Evolutionary conservation across 164 flowering plant species (phyloP).

Genomic region (Aristolochia californica): DNA sequence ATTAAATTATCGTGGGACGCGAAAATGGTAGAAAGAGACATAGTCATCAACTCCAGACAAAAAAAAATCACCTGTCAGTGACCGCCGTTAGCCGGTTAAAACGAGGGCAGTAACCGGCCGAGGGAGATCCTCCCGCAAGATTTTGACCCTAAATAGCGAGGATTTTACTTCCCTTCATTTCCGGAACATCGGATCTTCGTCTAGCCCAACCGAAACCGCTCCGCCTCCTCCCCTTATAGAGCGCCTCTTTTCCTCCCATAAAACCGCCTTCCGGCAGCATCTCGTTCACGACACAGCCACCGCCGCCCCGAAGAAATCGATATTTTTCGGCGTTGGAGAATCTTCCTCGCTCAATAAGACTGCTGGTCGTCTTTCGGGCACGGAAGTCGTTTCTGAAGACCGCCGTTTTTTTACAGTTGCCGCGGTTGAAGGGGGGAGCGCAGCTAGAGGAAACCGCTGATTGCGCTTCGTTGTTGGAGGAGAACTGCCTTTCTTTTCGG

Average conservation of each 20-base stretch:
- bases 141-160: conserved; percentile 6
- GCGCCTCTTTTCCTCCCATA: neutral
- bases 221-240: neutral
- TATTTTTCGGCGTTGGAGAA: neutral
- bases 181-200: conserved; percentile 5
- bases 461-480: neutral
- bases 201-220: neutral
- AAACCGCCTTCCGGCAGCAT: conserved; percentile 1
- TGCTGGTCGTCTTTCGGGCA: too few species aligned
- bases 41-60: too few species aligned
- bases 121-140: conserved; percentile 4
- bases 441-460: too few species aligned
- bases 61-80: neutral
- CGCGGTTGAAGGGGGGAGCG: too few species aligned
- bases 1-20: neutral
- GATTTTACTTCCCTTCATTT: conserved; percentile 5
- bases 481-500: too few species aligned
- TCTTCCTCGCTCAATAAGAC: neutral
- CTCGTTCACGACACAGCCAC: neutral
- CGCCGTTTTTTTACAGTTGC: too few species aligned
- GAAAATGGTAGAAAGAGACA: neutral
- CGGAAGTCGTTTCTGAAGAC: too few species aligned
- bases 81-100: conserved; percentile 11
- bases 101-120: neutral
- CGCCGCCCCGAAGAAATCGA: conserved; percentile 3